These are phyloP conservation scores for Hypoxylon sp. DNA, from an alignment of 2,329 filamentous ascomycete genomes.

Conservation along the genomic window DNA sequence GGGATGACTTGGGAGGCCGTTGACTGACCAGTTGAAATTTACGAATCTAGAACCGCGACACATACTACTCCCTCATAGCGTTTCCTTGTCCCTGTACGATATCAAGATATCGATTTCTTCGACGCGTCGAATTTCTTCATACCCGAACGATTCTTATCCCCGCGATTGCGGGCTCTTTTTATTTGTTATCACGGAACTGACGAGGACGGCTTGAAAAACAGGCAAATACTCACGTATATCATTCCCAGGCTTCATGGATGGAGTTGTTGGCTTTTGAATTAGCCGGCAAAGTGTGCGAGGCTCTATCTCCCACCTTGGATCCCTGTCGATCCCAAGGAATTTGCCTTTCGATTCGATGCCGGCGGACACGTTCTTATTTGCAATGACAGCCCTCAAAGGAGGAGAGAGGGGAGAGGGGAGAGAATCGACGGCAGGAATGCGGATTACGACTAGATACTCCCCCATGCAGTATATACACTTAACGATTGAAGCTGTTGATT, in stretches of 20 bases:
- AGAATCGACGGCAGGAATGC: conserved; percentile 43
- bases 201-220: conserved; percentile 43
- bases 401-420: conserved; percentile 9
- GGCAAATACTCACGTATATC: conserved; percentile 46
- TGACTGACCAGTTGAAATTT: conserved; percentile 24
- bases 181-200: conserved; percentile 49
- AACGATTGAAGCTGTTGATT: conserved; percentile 34
- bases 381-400: conserved; percentile 45
- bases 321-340: conserved; percentile 20
- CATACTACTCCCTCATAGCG: conserved; percentile 19
- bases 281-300: conserved; percentile 28
- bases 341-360: conserved; percentile 44
- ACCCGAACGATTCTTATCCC: conserved; percentile 32
- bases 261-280: conserved; percentile 47
- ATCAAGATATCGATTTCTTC: conserved; percentile 41
- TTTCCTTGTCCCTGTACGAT: conserved; percentile 46
- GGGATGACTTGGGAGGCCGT: conserved; percentile 33
- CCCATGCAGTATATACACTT: conserved; percentile 48
- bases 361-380: conserved; percentile 47
- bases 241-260: conserved; percentile 47
- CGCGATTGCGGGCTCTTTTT: conserved; percentile 36
- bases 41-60: conserved; percentile 14
- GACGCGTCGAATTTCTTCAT: conserved; percentile 36
- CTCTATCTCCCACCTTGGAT: conserved; percentile 41
- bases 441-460: conserved; percentile 50